Evolutionary conservation across 192 early-diverging fungal genomes (phyloP), one percentile per base, ranked within the genome.

Genomic region (Coemansia sp.): DNA sequence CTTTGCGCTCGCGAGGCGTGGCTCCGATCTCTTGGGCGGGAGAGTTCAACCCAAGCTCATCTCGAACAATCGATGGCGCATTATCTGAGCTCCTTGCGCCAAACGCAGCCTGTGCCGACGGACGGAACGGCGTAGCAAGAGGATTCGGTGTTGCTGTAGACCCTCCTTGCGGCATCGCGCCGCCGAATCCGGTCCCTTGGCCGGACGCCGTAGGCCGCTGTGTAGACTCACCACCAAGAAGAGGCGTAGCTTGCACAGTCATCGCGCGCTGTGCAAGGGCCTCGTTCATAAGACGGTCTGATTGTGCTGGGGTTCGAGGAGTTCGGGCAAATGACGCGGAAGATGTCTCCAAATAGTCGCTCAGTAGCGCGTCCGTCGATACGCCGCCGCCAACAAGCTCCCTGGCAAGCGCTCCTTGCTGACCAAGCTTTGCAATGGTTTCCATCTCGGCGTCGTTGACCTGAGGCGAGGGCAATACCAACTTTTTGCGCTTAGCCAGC

Each of bases 391-490:
- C 77, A 4, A 95, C 90, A 35, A 95, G 74, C 13, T 86, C 83
- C 54, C 85, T 86, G 9, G 91, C 89, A 48, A 85, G 85, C 61
- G 92, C 89, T 22, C 91, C 91, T 54, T 89, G 88, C 57, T 87
- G 85, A 5, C 95, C 94, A 35, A 97, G 86, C 75, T 95, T 95
- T 23, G 94, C 90, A 57, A 97, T 91, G 45, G 91, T 90, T 36
- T 96, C 95, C 33, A 99, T 71, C 73, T 99, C 97, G 8, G 79
- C 79, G 61, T 96, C 93, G 45, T 88, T 86, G 9, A 99, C 90
- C 81, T 97, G 95, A 23, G 97, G 97, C 0, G 91, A 75, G 11
- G 97, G 97, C 33, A 99, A 84, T 35, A 88, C 80, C 34, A 99
- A 73, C 67, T 85, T 88, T 49, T 86, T 85, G 48, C 97, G 87